phyloP scores from a whole-genome alignment of 495 filamentous ascomycete genomes.

The Hyaloscypha finlandica region DNA sequence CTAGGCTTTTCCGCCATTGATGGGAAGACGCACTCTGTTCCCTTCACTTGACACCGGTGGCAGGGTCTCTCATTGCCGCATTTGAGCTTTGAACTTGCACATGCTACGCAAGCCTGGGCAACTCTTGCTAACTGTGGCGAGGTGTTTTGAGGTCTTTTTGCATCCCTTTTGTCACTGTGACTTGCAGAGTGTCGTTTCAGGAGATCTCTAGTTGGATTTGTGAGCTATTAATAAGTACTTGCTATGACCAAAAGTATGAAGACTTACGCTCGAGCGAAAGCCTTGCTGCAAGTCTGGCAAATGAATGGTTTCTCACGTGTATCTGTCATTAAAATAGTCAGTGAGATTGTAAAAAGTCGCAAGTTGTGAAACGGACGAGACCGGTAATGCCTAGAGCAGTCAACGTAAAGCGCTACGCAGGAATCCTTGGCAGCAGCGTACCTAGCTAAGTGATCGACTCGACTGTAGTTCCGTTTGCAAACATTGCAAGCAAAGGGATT shows the following conservation, averaged over 20 bases:
- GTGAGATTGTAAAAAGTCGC: background rate
- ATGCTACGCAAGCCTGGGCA: constrained; percentile 55
- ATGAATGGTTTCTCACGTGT: constrained; percentile 46
- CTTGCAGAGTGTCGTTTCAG: constrained; percentile 19
- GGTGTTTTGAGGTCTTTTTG: background rate
- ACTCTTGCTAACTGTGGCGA: constrained; percentile 32
- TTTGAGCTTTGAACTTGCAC: constrained; percentile 55
- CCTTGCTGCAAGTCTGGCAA: constrained; percentile 36
- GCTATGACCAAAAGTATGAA: background rate
- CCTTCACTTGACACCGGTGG: constrained; percentile 45
- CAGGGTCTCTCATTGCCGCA: constrained; percentile 58
- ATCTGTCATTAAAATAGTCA: constrained; percentile 28
- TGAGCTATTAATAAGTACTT: background rate
- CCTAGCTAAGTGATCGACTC: constrained; percentile 3
- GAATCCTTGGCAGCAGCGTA: background rate
- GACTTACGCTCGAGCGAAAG: constrained; percentile 12
- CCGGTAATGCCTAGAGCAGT: background rate
- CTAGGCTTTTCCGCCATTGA: background rate
- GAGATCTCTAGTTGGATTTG: constrained; percentile 1
- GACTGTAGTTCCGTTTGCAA: constrained; percentile 6
- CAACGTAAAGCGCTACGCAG: background rate
- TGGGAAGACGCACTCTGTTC: constrained; percentile 13
- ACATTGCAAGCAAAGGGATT: constrained; percentile 2
- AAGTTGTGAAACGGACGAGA: background rate
- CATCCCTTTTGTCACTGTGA: constrained; percentile 10